phyloP scores from a whole-genome alignment of 2,329 filamentous ascomycete species.

The Neofusicoccum cordaticola region DNA sequence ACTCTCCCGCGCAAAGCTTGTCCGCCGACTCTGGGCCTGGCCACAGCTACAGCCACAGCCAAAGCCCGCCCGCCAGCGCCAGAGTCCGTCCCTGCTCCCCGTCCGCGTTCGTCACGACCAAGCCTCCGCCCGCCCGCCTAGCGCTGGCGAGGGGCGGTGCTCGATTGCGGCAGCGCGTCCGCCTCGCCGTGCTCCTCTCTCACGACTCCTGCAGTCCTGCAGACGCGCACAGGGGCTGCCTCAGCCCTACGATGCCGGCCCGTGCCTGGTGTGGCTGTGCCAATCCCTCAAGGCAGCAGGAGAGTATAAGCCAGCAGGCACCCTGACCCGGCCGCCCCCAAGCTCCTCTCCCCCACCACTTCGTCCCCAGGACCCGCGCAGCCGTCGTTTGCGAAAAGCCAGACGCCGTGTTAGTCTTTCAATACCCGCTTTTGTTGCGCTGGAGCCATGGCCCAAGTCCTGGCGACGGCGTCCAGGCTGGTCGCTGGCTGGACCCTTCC shows the following conservation, averaged over 20 bases:
- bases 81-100: background rate
- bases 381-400: background rate
- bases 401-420: background rate
- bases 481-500: background rate
- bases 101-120: background rate
- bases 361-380: background rate
- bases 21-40: background rate
- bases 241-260: slow-evolving; percentile 5
- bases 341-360: background rate
- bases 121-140: background rate
- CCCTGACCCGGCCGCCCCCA: background rate
- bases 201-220: background rate
- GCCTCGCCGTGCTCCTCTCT: background rate
- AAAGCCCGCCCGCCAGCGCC: background rate
- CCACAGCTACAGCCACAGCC: background rate
- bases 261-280: slow-evolving; percentile 15
- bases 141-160: background rate
- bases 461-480: background rate
- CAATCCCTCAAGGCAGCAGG: slow-evolving; percentile 9
- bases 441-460: background rate
- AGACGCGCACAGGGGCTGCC: background rate
- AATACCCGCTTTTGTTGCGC: background rate
- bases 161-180: background rate
- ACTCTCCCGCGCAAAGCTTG: background rate
- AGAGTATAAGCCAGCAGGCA: slow-evolving; percentile 7